A percentile compares a stretch with the other conserved stretches of the same genome.
phyloP scores from a whole-genome alignment of 352 stramenopile species.

The Pythium apleroticum region DNA sequence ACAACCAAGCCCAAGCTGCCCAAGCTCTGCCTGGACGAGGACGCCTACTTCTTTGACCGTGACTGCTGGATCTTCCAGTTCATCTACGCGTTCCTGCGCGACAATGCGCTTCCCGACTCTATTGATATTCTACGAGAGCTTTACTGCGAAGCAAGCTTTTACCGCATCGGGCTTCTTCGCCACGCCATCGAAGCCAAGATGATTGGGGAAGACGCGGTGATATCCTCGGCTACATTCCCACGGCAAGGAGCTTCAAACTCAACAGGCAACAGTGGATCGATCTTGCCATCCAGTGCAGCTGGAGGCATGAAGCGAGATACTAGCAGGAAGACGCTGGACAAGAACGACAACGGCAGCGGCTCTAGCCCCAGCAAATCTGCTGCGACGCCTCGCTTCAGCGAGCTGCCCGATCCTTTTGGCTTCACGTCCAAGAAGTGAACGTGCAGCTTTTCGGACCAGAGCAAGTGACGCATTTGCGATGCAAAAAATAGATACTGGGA shows the following conservation, averaged over 20 bases:
- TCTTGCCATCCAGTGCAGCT: neutral
- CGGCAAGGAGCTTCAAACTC: neutral
- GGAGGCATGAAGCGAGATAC: constrained; percentile 3
- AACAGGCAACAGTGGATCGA: neutral
- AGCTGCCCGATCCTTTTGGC: constrained; percentile 64
- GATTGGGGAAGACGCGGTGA: constrained; percentile 55
- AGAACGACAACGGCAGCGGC: constrained; percentile 32
- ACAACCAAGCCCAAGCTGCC: constrained; percentile 57
- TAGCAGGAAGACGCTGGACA: constrained; percentile 24
- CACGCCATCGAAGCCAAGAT: constrained; percentile 80
- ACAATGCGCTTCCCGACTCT: constrained; percentile 56
- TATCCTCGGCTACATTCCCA: constrained; percentile 14
- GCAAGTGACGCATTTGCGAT: neutral
- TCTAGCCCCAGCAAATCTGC: constrained; percentile 7
- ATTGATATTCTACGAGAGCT: constrained; percentile 68
- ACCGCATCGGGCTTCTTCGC: constrained; percentile 65
- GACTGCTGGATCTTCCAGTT: constrained; percentile 77
- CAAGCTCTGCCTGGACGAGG: constrained; percentile 46
- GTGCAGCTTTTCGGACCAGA: neutral
- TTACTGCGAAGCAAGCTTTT: constrained; percentile 80
- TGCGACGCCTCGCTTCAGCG: constrained; percentile 22
- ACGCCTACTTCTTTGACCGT: constrained; percentile 73
- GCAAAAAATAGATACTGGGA: constrained; percentile 21
- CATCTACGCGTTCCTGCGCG: constrained; percentile 64
- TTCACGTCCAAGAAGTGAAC: constrained; percentile 58